Conservation (phyloP, 2,329 filamentous ascomycete species). For the Blastomyces percursus region DNA sequence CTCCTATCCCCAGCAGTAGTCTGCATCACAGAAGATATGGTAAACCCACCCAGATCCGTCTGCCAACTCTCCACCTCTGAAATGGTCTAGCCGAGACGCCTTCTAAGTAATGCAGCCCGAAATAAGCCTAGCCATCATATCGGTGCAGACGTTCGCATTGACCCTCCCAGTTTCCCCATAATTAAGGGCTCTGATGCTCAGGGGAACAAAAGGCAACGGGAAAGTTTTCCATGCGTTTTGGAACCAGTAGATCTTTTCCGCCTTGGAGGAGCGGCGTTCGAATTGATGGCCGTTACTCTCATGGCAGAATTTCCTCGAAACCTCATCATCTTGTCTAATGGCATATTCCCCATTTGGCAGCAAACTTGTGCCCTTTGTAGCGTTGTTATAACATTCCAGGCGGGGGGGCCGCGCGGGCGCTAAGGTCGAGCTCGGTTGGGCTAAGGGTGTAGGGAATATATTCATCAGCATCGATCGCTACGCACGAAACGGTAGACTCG, state of each 20-base stretch:
- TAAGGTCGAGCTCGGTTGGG: neutral
- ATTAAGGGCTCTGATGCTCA: neutral
- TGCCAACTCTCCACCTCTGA: neutral
- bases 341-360: neutral
- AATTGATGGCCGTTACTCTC: neutral
- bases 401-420: neutral
- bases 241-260: neutral
- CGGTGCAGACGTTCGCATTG: neutral
- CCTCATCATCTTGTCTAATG: neutral
- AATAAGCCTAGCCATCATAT: neutral
- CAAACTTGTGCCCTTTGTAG: neutral
- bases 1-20: neutral
- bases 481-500: neutral
- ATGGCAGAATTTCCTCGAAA: neutral
- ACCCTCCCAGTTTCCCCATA: neutral
- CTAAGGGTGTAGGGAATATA: neutral
- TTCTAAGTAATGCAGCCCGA: neutral
- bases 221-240: neutral
- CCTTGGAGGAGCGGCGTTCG: neutral
- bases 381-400: neutral
- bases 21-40: neutral
- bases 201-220: neutral
- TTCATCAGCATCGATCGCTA: neutral
- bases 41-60: neutral
- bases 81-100: neutral